Conservation (phyloP, 2,329 filamentous ascomycete genomes). For the Pezizomycotina sp. region DNA sequence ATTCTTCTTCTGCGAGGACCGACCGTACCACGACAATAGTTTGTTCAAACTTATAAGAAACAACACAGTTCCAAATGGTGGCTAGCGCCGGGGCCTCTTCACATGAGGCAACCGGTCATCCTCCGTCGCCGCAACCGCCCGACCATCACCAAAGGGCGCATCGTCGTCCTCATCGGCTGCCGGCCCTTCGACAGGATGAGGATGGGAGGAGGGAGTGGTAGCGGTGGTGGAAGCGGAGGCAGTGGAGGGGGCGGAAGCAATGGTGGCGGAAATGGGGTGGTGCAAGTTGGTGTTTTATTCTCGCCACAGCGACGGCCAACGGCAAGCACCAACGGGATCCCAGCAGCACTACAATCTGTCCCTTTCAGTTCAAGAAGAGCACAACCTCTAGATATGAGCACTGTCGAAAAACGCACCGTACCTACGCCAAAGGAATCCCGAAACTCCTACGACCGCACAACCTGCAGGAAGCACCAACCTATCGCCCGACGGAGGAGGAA, state of each 20-base stretch:
- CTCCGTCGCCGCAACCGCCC: no score
- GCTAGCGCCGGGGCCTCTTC: no score
- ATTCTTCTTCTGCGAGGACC: no score
- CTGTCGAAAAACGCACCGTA: constrained; percentile 77
- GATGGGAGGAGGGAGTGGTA: no score
- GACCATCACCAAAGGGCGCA: no score
- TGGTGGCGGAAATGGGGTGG: neutral
- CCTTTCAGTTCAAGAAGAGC: constrained; percentile 49
- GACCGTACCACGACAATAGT: no score
- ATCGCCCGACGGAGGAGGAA: constrained; percentile 76
- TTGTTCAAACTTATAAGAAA: no score
- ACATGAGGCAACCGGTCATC: no score
- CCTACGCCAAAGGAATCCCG: constrained; percentile 59
- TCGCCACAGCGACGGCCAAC: constrained; percentile 12
- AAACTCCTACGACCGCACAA: constrained; percentile 68
- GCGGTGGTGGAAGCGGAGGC: neutral
- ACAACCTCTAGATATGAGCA: constrained; percentile 62
- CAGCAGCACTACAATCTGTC: constrained; percentile 31
- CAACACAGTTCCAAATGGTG: no score
- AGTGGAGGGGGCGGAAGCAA: neutral
- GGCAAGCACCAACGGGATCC: constrained; percentile 23
- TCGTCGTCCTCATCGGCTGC: no score
- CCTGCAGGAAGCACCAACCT: constrained; percentile 78
- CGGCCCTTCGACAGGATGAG: no score
- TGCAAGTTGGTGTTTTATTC: neutral